A percentile compares a stretch with the other conserved stretches of the same genome.
Conservation (phyloP, 108 stramenopile genomes). For the Skeletonema marinoi region DNA sequence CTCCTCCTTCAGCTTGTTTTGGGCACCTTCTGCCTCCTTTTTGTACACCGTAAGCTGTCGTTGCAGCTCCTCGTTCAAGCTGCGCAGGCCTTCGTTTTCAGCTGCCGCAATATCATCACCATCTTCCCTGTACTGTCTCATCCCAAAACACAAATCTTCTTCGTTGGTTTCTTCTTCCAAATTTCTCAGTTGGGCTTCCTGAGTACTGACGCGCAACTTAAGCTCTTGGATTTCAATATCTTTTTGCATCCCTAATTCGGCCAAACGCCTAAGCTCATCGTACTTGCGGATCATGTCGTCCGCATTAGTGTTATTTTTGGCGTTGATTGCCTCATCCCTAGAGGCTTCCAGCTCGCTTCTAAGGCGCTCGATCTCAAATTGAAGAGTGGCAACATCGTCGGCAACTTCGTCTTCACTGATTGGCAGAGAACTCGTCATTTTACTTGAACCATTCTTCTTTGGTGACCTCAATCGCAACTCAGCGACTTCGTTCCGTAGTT, state of each 20-base stretch:
- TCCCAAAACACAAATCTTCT: slow-evolving; percentile 48
- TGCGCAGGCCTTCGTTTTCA: slow-evolving; percentile 41
- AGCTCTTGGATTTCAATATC: slow-evolving; percentile 51
- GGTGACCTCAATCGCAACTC: slow-evolving; percentile 4
- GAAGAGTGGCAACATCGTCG: slow-evolving; percentile 35
- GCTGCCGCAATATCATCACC: slow-evolving; percentile 18
- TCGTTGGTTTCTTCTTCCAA: slow-evolving; percentile 42
- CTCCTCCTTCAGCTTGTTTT: slow-evolving; percentile 41
- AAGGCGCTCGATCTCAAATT: slow-evolving; percentile 50
- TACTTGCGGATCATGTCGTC: slow-evolving; percentile 30
- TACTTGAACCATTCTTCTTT: not conserved
- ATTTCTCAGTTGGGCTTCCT: slow-evolving; percentile 35
- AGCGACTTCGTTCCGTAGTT: slow-evolving; percentile 18
- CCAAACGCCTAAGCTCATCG: slow-evolving; percentile 45
- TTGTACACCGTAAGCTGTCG: slow-evolving; percentile 43
- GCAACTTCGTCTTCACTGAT: slow-evolving; percentile 34
- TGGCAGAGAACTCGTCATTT: slow-evolving; percentile 12
- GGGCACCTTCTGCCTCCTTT: slow-evolving; percentile 27
- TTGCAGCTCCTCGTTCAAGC: slow-evolving; percentile 36
- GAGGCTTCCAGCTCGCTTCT: slow-evolving; percentile 30
- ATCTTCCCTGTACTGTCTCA: slow-evolving; percentile 26
- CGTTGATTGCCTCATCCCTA: slow-evolving; percentile 6
- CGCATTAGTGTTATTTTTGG: slow-evolving; percentile 7
- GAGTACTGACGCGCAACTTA: slow-evolving; percentile 23
- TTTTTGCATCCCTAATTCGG: slow-evolving; percentile 41